Conservation (phyloP, 2,329 filamentous ascomycete species). For the Hypoxylon sp. region DNA sequence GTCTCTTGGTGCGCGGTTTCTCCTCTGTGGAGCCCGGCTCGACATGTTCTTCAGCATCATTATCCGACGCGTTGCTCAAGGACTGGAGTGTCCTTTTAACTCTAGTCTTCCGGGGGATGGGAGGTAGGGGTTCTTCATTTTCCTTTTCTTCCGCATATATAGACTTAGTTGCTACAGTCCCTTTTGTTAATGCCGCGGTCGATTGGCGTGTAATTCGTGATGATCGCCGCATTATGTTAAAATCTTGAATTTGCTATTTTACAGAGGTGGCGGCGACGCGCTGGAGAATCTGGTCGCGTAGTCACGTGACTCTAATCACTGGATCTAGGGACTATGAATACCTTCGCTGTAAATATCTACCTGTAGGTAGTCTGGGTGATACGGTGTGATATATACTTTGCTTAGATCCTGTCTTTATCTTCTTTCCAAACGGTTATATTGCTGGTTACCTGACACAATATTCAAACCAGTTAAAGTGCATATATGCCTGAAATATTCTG, state of each 20-base stretch:
- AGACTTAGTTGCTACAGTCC: neutral
- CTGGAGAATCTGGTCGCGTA: constrained; percentile 22
- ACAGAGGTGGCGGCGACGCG: constrained; percentile 24
- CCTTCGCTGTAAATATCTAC: neutral
- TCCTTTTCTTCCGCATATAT: constrained; percentile 5
- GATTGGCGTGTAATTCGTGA: constrained; percentile 40
- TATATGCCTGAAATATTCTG: constrained; percentile 4
- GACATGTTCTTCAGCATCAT: constrained; percentile 41
- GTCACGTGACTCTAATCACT: constrained; percentile 33
- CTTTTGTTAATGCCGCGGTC: constrained; percentile 2
- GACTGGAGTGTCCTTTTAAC: constrained; percentile 39
- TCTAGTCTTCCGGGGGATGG: constrained; percentile 12
- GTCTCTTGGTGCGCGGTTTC: constrained; percentile 45
- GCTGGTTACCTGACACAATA: neutral
- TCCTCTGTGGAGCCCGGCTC: constrained; percentile 2
- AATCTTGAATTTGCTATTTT: constrained; percentile 6
- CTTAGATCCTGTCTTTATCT: neutral
- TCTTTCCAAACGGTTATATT: neutral
- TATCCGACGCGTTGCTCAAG: constrained; percentile 40
- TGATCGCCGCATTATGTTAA: constrained; percentile 51
- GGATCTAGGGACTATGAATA: neutral
- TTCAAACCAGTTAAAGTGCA: neutral
- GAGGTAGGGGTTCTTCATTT: neutral
- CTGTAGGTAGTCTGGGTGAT: neutral
- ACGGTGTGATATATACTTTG: neutral